phyloP scores from a whole-genome alignment of 768 basidiomycete species.

The Mycena alexandri region DNA sequence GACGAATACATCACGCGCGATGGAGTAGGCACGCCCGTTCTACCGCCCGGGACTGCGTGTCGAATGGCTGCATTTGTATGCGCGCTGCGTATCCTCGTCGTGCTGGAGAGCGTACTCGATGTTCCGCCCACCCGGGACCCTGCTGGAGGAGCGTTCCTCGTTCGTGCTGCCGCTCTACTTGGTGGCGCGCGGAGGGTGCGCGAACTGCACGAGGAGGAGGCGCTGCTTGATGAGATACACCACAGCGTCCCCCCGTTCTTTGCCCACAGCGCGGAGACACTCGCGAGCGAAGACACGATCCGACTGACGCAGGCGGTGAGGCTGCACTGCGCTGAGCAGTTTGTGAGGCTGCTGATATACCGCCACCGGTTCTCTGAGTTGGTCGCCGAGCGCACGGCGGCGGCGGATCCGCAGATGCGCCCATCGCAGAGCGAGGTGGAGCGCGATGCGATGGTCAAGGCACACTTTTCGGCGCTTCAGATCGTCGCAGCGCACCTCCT shows the following conservation, averaged over 20 bases:
- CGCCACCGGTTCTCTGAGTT: constrained; percentile 87
- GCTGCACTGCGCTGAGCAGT: constrained; percentile 89
- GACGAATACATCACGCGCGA: constrained; percentile 91
- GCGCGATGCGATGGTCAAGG: constrained; percentile 80
- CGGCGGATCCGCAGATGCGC: constrained; percentile 61
- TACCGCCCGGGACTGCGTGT: constrained; percentile 76
- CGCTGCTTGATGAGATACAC: constrained; percentile 84
- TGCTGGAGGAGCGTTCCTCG: constrained; percentile 70
- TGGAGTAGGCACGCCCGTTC: constrained; percentile 65
- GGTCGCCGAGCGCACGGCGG: constrained; percentile 72
- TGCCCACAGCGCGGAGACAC: constrained; percentile 84
- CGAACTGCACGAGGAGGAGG: constrained; percentile 84
- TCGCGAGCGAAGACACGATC: constrained; percentile 88
- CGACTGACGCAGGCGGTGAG: constrained; percentile 91
- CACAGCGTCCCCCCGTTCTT: constrained; percentile 80
- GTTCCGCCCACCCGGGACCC: constrained; percentile 74
- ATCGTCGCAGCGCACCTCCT: constrained; percentile 88
- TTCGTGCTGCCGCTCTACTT: constrained; percentile 78
- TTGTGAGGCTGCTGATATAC: constrained; percentile 88
- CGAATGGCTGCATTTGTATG: constrained; percentile 87
- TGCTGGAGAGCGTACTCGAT: constrained; percentile 90
- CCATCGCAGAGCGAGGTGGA: constrained; percentile 73
- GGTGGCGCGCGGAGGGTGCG: constrained; percentile 71
- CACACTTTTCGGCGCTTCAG: constrained; percentile 82
- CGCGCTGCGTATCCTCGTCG: constrained; percentile 83